Evolutionary conservation across 1,139 yeast species (phyloP), one percentile per base, ranked within the genome.

Genomic region (Blastobotrys serpentis): DNA sequence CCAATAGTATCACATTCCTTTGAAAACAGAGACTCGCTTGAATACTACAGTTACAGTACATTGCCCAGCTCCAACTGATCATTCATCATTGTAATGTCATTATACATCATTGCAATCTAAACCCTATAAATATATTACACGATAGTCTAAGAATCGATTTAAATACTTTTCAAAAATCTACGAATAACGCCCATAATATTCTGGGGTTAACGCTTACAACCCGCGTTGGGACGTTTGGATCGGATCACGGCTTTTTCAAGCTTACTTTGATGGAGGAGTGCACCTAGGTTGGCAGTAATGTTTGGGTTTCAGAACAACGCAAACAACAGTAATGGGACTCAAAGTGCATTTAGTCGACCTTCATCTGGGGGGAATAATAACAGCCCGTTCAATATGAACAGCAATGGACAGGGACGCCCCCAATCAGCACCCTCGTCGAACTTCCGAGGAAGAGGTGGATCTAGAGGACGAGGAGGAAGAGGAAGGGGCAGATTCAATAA

Each of bases 401-500:
- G 14, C 40, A 19, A n/a, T 19, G 21, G 37, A 5, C 4, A 14
- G 4, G 4, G n/a, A 4, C 4, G 23, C 13, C 16, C 40, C 11
- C 19, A 36, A 19, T 19, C 40, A 6, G 18, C 37, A 14, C 37
- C 37, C 4, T 8, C 37, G 4, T 17, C 23, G 3, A 36, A 36
- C 40, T 36, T 36, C n/a, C 40, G 42, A 39, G 42, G 33, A 10
- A 39, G 46, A 10, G 51, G 52, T 38, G 38, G 46, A 23, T 39
- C 22, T 18, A 36, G 40, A 36, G 40, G 40, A 18, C 11, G 40
- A 17, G 23, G 40, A 6, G 13, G 40, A 4, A 25, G 40, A 6
- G 10, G 40, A 11, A 25, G 40, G 3, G 40, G 40, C 6, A 19
- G 22, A 17, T 13, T n/a, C 18, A 17, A 33, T 16, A 33, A 36